phyloP scores from a whole-genome alignment of 306 rosid species.

The Coriaria nepalensis region DNA sequence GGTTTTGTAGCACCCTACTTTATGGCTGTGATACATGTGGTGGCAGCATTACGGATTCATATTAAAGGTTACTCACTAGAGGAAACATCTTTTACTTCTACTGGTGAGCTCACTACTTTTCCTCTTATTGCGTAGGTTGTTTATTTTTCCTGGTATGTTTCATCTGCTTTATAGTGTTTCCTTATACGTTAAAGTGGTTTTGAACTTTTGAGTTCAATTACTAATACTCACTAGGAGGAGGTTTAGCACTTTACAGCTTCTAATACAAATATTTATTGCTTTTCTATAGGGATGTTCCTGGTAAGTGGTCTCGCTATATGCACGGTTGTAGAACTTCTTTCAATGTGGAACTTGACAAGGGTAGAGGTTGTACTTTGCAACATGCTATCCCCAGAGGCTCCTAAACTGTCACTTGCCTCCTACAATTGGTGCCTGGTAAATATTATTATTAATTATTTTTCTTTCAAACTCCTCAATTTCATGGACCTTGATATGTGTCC shows the following conservation, averaged over 20 bases:
- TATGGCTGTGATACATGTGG: slow-evolving; percentile 62
- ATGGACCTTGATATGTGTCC: not conserved
- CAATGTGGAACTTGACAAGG: slow-evolving; percentile 99
- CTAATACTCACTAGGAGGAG: not conserved
- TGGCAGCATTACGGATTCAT: slow-evolving; percentile 46
- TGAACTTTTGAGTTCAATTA: not conserved
- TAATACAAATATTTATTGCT: not conserved
- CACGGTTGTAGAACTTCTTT: slow-evolving; percentile 63
- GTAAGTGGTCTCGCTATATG: slow-evolving; percentile 40
- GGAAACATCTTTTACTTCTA: slow-evolving; percentile 35
- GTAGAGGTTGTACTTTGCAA: slow-evolving; percentile 91
- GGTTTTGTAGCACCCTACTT: slow-evolving; percentile 73
- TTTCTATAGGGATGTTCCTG: slow-evolving; percentile 54
- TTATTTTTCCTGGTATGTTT: slow-evolving; percentile 6
- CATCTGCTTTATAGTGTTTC: too few relatives aligned
- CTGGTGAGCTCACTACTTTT: slow-evolving; percentile 60
- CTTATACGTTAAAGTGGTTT: too few relatives aligned
- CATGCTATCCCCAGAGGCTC: slow-evolving; percentile 84
- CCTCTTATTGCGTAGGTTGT: slow-evolving; percentile 24
- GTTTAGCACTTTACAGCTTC: slow-evolving; percentile 18
- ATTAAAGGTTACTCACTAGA: slow-evolving; percentile 44
- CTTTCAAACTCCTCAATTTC: slow-evolving; percentile 2
- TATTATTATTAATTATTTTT: too few relatives aligned
- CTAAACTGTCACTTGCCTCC: slow-evolving; percentile 60
- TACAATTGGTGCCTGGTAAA: slow-evolving; percentile 85